These are phyloP conservation scores for Oxyria digyna DNA, from an alignment of 148 eudicot species.

Conservation along the genomic window DNA sequence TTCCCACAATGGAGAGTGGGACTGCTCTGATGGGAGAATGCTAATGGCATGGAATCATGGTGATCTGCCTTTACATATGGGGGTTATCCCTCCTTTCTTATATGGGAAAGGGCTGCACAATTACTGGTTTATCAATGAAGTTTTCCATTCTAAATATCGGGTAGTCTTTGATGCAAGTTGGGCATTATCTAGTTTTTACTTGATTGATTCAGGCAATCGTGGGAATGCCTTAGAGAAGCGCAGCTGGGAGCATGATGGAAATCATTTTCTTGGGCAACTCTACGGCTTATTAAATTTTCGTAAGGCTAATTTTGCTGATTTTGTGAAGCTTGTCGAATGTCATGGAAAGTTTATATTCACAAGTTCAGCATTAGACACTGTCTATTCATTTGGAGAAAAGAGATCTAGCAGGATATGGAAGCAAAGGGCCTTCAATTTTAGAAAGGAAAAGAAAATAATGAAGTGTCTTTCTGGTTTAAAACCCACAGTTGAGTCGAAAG, in stretches of 20 bases:
- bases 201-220: constrained; percentile 20
- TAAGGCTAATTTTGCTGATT: constrained; percentile 34
- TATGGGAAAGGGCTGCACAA: constrained; percentile 69
- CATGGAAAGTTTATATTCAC: constrained; percentile 35
- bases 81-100: constrained; percentile 84
- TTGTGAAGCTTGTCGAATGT: constrained; percentile 43
- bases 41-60: constrained; percentile 85
- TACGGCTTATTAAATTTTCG: constrained; percentile 63
- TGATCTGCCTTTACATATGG: constrained; percentile 70
- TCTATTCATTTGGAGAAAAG: constrained; percentile 27
- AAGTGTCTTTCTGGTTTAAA: constrained; percentile 29
- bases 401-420: constrained; percentile 27
- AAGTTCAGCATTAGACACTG: constrained; percentile 25
- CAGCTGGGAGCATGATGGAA: constrained; percentile 55
- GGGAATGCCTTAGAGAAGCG: constrained; percentile 10
- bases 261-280: constrained; percentile 41
- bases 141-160: constrained; percentile 54
- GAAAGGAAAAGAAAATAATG: constrained; percentile 23
- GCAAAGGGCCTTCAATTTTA: constrained; percentile 16
- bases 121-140: constrained; percentile 75
- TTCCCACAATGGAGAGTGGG: constrained; percentile 26
- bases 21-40: constrained; percentile 36
- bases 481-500: constrained; percentile 12
- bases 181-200: constrained; percentile 50
- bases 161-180: constrained; percentile 78